Evolutionary conservation across 2,329 filamentous ascomycete genomes (phyloP), one percentile per base, ranked within the genome.

Genomic region (Neofusicoccum sp.): DNA sequence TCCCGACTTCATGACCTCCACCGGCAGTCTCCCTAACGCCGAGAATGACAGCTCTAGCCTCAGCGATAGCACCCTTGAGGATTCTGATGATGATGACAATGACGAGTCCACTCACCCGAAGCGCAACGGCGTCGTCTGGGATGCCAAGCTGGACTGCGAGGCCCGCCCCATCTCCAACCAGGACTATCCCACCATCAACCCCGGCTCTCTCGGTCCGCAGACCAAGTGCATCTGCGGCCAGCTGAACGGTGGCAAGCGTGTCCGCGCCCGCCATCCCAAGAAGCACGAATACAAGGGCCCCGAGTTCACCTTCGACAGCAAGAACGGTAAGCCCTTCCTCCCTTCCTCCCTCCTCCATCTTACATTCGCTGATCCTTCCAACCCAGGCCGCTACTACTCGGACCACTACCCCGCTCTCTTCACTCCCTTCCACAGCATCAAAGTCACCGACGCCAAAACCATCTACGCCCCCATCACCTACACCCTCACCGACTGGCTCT

Each of bases 151-250:
- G 26, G n/a, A 56, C 36, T 56, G 36, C 4, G 36, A 41, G 26
- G 51, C 51, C n/a, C 51, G 51, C 3, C 38, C 51, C n/a, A 56
- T 56, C 1, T 56, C 51, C 3, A 30, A 31, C 9, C 26, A 26
- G 16, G 31, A n/a, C 11, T 4, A 6, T 14, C 16, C 43, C 2
- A 56, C 41, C 6, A 16, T 38, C 41, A 16, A 47, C 41, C 30
- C 54, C 8, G 41, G 41, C 28, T 6, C 11, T 6, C 14, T 33
- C 3, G 28, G n/a, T 3, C n/a, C 12, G 7, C 11, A 4, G 6
- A 16, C 54, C 4, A 58, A 47, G 41, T 58, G 54, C 14, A 38
- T 58, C 41, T 58, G 54, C 41, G 54, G 54, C 16, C 4, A 58
- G 30, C 54, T 12, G 4, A 36, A 1, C 3, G 54, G 54, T 16